Base-by-base conservation (phyloP, 164 flowering plant genomes). In the Umbellularia californica region DNA sequence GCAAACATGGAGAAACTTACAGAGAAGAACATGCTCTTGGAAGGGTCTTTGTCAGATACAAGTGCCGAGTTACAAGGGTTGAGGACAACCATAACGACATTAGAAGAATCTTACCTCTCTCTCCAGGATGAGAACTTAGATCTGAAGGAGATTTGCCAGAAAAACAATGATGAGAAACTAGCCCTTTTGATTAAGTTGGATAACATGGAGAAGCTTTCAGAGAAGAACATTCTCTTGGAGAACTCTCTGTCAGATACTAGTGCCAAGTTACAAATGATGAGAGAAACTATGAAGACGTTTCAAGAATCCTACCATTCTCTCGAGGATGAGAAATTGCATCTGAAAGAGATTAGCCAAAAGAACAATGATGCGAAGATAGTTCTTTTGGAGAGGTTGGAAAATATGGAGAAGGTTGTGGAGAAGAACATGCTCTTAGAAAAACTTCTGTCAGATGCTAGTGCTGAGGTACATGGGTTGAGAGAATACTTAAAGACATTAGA, bases 391-490 rank as follows among this genome's bases (percentile, higher is more conserved):
- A 88, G 87, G 55, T 71, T 85, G 41, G 86, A 87, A 75, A 89
- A 82, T 67, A 81, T 90, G 83, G 89, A 86, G 80, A 87, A 84
- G 70, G 88, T 91, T 71, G 66, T 85, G 65, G 91, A 85, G 82
- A 88, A 83, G 80, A 90, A 88, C 74, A 20, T 79, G 23, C 68
- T 75, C 41, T 85, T 92, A 76, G 95, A 95, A 78, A 85, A 75
- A 72, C 86, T 91, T 50, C 84, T 95, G 1, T 83, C 81, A 65
- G 80, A 77, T 82, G 91, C 88, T 60, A 88, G 82, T 78, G 72
- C 73, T 78, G 94, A 95, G 84, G 86, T 90, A 30, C 90, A 88
- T 81, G 84, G 88, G 55, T 77, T 87, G 77, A 84, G 88, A 74
- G 79, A 63, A 50, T 86, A 83, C 71, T 88, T 90, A 51, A 89